Evolutionary conservation across 2,329 filamentous ascomycete species (phyloP).

Genomic region (Diplocarpon mali): DNA sequence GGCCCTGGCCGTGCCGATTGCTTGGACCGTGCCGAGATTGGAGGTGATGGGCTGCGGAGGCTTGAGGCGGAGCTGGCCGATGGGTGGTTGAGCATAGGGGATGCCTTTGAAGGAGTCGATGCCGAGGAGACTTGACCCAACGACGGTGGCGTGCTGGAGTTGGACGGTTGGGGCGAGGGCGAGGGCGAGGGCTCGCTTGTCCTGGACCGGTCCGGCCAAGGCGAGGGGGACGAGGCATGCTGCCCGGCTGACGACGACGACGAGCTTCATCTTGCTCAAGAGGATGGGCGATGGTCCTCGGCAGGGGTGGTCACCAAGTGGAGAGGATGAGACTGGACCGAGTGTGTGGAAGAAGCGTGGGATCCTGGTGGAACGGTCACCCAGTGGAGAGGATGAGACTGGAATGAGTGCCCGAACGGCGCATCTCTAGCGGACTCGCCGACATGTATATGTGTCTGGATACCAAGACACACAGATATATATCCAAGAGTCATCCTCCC

Average conservation of each 20-base stretch:
- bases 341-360: no score
- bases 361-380: no score
- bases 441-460: no score
- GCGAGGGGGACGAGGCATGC: constrained; percentile 8
- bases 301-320: no score
- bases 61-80: constrained; percentile 54
- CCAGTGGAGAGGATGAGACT: no score
- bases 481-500: no score
- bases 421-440: no score
- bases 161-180: constrained; percentile 2
- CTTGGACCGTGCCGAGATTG: constrained; percentile 48
- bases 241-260: constrained; percentile 6
- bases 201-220: constrained; percentile 6
- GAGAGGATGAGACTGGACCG: no score
- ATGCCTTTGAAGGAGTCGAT: constrained; percentile 39
- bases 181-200: constrained; percentile 6
- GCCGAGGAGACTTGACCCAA: constrained; percentile 9
- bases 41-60: constrained; percentile 51
- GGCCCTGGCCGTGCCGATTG: constrained; percentile 44
- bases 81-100: constrained; percentile 61
- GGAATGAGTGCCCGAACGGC: no score
- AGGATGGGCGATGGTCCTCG: neutral
- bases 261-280: constrained; percentile 2
- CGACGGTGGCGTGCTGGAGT: constrained; percentile 7
- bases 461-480: no score